Evolutionary conservation across 2,329 filamentous ascomycete genomes (phyloP), one percentile per base, ranked within the genome.

Genomic region (Colletotrichum aenigma): DNA sequence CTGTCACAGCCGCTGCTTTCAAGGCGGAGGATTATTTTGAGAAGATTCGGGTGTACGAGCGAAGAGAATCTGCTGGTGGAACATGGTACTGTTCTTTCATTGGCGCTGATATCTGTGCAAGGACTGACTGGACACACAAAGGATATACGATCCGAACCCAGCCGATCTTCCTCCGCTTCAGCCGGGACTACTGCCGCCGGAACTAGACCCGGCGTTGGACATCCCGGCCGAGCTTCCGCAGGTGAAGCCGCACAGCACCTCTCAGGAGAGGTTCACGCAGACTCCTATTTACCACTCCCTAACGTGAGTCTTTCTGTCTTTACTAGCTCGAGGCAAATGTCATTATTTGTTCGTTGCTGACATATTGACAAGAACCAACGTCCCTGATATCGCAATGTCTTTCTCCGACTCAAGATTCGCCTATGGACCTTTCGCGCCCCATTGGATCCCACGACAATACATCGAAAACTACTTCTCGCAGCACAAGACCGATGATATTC

Each of bases 401-500:
- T 90, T 91, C 77, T 91, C 89, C 0, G 90, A 91, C 73, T 62
- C 82, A 1, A 84, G 84, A 1, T 91, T 91, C 76, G 82, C 89
- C 0, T 91, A 91, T 71, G 90, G 89, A 0, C 89, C 90, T 0
- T 91, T 91, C 78, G 87, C 86, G 15, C 90, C 90, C 0, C 89
- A 91, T 78, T 85, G 88, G 75, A 81, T 92, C 1, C 87, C 90
- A 0, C 86, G 87, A 4, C 89, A 91, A 77, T 91, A 91, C 71
- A 85, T 92, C 4, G 87, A 91, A 71, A 87, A 86, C 36, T 91
- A 92, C 77, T 89, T 91, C 76, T 87, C 90, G 0, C 74, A 80
- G 0, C 89, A 91, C 75, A 82, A 84, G 56, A 85, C 85, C 0
- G 90, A 92, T 75, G 68, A 78, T 0, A 81, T 87, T 3, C 80